Conservation (phyloP, 257 asterid genomes). For the Solanum lignicaule region DNA sequence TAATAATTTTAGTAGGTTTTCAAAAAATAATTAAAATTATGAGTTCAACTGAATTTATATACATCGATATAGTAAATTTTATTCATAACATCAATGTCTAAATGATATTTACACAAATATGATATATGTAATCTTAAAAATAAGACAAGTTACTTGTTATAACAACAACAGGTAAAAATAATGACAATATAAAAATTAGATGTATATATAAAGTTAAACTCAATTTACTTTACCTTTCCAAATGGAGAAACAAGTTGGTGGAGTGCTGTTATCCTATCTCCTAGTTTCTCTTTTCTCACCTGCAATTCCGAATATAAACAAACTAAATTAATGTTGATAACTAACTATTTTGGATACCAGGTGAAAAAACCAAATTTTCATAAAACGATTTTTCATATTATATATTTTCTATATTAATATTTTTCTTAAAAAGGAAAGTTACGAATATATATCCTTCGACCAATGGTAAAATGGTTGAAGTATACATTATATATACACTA, state of each 20-base stretch:
- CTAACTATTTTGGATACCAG: neutral
- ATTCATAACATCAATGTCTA: neutral
- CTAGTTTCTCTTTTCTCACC: constrained; percentile 92
- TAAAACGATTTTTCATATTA: too few relatives aligned
- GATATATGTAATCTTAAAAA: neutral
- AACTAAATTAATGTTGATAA: neutral
- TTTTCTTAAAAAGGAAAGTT: neutral
- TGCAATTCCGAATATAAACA: constrained; percentile 12
- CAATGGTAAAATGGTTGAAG: neutral
- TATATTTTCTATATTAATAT: too few relatives aligned
- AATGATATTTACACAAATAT: neutral
- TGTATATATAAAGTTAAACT: neutral
- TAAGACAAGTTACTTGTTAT: neutral
- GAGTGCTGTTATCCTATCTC: constrained; percentile 89
- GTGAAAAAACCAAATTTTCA: neutral
- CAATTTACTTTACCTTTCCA: constrained; percentile 60
- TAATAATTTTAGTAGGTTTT: neutral
- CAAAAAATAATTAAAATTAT: neutral
- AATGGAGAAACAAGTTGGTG: constrained; percentile 98
- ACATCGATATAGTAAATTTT: neutral
- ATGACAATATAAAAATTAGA: neutral
- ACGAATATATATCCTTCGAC: neutral
- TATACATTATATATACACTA: neutral
- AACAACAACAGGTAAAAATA: neutral
- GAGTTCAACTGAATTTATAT: neutral